phyloP scores from a whole-genome alignment of 345 rosid genomes.

The Luvunga scandens region DNA sequence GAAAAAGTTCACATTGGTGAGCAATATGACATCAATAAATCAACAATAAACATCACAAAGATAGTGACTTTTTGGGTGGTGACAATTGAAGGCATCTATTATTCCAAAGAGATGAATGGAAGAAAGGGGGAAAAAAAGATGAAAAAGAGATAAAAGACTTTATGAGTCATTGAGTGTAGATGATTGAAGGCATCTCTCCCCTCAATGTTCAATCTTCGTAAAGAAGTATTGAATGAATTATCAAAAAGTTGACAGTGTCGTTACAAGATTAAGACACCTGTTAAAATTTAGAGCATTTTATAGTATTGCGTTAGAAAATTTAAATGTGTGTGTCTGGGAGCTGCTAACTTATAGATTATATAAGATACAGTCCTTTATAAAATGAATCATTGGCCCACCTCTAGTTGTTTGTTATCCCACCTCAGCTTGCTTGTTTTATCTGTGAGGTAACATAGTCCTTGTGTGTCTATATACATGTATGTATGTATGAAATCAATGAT shows the following conservation, averaged over 20 bases:
- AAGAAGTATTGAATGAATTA: neutral
- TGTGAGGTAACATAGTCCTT: too few relatives aligned
- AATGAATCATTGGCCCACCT: too few relatives aligned
- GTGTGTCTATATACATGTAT: too few relatives aligned
- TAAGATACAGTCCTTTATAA: too few relatives aligned
- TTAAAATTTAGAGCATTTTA: neutral
- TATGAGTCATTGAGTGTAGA: neutral
- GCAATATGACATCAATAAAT: too few relatives aligned
- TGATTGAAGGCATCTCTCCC: neutral
- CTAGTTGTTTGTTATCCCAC: too few relatives aligned
- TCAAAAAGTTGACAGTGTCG: neutral
- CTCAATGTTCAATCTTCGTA: neutral
- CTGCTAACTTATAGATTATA: too few relatives aligned
- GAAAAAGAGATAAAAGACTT: neutral
- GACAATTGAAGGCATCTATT: neutral
- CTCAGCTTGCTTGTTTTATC: too few relatives aligned
- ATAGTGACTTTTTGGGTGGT: neutral
- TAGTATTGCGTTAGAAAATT: neutral
- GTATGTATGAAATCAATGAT: neutral
- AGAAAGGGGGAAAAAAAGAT: neutral
- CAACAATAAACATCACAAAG: neutral
- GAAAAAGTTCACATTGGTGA: too few relatives aligned
- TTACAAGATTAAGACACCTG: neutral
- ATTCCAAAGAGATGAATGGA: neutral
- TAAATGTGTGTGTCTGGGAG: neutral